A percentile compares a stretch with the other conserved stretches of the same genome.
These are phyloP conservation scores for Peronosclerospora sorghi DNA, from an alignment of 352 stramenopile genomes.

Conservation along the genomic window DNA sequence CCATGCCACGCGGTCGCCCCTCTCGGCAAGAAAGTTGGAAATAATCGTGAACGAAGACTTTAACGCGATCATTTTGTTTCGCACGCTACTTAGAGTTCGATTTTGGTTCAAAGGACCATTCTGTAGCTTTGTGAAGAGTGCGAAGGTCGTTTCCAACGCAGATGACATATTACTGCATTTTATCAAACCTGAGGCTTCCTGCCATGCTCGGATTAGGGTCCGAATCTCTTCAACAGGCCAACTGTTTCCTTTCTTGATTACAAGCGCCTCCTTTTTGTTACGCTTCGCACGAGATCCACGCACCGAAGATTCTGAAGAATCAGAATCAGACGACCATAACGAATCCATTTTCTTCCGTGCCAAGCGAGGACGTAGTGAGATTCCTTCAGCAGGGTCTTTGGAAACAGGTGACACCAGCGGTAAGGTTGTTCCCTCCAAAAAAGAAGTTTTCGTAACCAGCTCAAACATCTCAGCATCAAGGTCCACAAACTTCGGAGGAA, in stretches of 20 bases:
- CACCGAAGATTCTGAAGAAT: conserved; percentile 12
- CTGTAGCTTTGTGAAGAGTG: conserved; percentile 18
- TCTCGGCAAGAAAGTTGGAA: conserved; percentile 15
- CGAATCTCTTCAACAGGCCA: conserved; percentile 22
- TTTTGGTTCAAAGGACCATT: conserved; percentile 7
- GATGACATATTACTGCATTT: conserved; percentile 13
- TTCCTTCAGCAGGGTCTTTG: conserved; percentile 10
- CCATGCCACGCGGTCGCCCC: conserved; percentile 14
- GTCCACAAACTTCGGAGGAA: conserved; percentile 31
- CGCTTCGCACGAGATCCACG: neutral
- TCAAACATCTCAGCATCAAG: conserved; percentile 26
- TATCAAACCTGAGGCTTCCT: conserved; percentile 8
- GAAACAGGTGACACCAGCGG: conserved; percentile 7
- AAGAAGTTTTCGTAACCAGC: conserved; percentile 27
- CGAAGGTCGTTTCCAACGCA: conserved; percentile 14
- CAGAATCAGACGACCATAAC: conserved; percentile 27
- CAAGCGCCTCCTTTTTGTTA: conserved; percentile 3
- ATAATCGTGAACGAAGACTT: conserved; percentile 22
- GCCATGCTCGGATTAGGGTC: conserved; percentile 22
- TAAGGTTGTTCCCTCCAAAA: conserved; percentile 9
- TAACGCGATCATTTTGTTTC: conserved; percentile 33
- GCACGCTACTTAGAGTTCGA: conserved; percentile 22
- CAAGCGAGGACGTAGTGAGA: conserved; percentile 16
- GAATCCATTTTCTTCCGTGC: conserved; percentile 19
- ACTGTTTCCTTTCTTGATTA: conserved; percentile 19